phyloP scores from a whole-genome alignment of 148 eudicot genomes.

The Agrostemma githago region DNA sequence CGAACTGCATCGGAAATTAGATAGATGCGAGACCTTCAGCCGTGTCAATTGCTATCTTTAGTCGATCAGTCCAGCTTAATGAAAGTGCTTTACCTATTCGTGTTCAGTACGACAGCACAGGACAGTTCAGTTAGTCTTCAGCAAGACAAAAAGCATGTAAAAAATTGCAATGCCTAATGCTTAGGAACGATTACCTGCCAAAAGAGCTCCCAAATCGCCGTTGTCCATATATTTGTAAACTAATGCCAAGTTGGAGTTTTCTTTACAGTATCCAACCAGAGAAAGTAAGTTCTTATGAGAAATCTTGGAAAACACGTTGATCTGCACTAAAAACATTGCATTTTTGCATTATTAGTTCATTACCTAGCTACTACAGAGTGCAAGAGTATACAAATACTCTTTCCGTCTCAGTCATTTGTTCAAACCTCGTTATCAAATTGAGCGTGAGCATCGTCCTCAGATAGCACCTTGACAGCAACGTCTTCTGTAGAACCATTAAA shows the following conservation, averaged over 20 bases:
- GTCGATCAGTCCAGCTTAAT: conserved; percentile 43
- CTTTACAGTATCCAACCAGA: conserved; percentile 48
- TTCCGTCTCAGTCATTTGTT: not conserved
- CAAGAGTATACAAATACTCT: too few relatives aligned
- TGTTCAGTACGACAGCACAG: not conserved
- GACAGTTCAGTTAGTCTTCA: not conserved
- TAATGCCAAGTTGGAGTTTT: conserved; percentile 32
- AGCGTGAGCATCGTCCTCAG: conserved; percentile 22
- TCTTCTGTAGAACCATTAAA: conserved; percentile 13
- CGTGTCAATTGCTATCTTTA: conserved; percentile 35
- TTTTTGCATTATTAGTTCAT: not conserved
- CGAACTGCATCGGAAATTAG: too few relatives aligned
- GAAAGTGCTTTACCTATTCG: conserved; percentile 16
- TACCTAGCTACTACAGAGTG: too few relatives aligned
- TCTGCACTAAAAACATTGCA: conserved; percentile 17
- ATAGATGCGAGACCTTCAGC: conserved; percentile 35
- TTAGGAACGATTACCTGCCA: conserved; percentile 23
- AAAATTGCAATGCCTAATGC: not conserved
- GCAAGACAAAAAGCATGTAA: not conserved
- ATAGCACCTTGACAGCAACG: conserved; percentile 49
- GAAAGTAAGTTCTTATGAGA: conserved; percentile 41
- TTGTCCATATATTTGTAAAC: conserved; percentile 46
- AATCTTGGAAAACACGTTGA: conserved; percentile 30
- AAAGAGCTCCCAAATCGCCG: conserved; percentile 32
- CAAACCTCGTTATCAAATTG: conserved; percentile 37